These are phyloP conservation scores for Thelonectria olida DNA, from an alignment of 2,329 filamentous ascomycete genomes.

Conservation along the genomic window DNA sequence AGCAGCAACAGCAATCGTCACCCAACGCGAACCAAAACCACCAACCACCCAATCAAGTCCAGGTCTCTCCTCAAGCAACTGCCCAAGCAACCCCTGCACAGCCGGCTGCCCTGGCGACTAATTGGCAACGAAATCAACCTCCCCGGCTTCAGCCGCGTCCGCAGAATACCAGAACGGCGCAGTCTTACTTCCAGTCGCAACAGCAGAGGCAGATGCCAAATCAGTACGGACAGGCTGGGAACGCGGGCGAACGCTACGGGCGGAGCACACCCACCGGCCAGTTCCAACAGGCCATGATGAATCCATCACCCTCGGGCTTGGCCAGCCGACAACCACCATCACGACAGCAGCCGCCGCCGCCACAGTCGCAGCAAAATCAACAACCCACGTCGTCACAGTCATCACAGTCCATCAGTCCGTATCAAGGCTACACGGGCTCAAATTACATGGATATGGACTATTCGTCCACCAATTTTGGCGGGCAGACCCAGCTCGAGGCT, in stretches of 20 bases:
- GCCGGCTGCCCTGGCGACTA: constrained; percentile 2
- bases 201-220: constrained; percentile 31
- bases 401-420: constrained; percentile 23
- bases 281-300: constrained; percentile 30
- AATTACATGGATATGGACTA: constrained; percentile 41
- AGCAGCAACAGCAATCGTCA: constrained; percentile 19
- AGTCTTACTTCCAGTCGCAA: constrained; percentile 25
- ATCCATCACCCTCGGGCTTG: constrained; percentile 21
- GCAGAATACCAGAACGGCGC: constrained; percentile 10
- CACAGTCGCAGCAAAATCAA: not conserved
- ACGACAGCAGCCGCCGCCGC: constrained; percentile 11
- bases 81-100: not conserved
- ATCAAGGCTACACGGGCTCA: constrained; percentile 31
- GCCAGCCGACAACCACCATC: constrained; percentile 19
- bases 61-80: not conserved
- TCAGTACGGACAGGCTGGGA: constrained; percentile 24
- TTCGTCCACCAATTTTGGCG: constrained; percentile 25
- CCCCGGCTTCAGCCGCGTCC: constrained; percentile 2
- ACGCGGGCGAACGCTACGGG: constrained; percentile 17
- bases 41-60: constrained; percentile 5
- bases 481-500: constrained; percentile 32
- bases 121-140: constrained; percentile 7
- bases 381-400: constrained; percentile 6
- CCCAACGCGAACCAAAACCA: constrained; percentile 13
- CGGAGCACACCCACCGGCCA: constrained; percentile 23